A percentile compares a stretch with the other conserved stretches of the same genome.
Conservation (phyloP, 306 rosid species). For the Acacia confusa region DNA sequence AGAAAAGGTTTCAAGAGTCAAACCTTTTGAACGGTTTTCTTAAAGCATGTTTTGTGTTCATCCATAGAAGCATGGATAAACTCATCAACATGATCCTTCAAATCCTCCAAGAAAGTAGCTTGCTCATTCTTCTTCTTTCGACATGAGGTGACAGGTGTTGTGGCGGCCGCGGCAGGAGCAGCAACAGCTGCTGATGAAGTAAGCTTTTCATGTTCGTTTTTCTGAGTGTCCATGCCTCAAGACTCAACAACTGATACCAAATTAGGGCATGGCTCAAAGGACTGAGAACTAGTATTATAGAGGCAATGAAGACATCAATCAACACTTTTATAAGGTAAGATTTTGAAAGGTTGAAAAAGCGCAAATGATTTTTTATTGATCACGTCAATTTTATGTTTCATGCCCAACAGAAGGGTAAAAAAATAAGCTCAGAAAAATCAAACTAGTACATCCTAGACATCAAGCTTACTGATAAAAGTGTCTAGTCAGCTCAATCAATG, state of each 20-base stretch:
- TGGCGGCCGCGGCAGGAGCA: slow-evolving; percentile 4
- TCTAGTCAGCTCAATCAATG: neutral
- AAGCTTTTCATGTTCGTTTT: slow-evolving; percentile 45
- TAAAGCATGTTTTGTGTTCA: slow-evolving; percentile 84
- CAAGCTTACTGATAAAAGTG: neutral
- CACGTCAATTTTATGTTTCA: neutral
- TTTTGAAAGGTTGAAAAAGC: neutral
- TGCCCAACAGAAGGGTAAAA: neutral
- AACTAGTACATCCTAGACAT: neutral
- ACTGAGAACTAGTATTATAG: neutral
- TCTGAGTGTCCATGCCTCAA: slow-evolving; percentile 55
- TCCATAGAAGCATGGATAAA: slow-evolving; percentile 83
- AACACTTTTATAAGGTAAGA: neutral
- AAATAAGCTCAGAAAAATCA: neutral
- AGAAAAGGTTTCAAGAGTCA: neutral
- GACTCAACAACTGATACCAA: slow-evolving; percentile 27
- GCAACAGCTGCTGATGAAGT: slow-evolving; percentile 38
- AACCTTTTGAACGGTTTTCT: slow-evolving; percentile 81
- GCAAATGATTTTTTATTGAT: neutral
- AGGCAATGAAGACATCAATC: neutral
- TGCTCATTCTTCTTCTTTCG: slow-evolving; percentile 78
- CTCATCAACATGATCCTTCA: slow-evolving; percentile 90
- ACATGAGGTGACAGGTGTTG: slow-evolving; percentile 55
- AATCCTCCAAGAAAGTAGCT: slow-evolving; percentile 76
- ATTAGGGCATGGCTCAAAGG: neutral